Percentiles rank a stretch among this genome's conserved stretches.
Conservation (phyloP, 2,329 filamentous ascomycete genomes). For the Magnaporthiopsis rhizophila region DNA sequence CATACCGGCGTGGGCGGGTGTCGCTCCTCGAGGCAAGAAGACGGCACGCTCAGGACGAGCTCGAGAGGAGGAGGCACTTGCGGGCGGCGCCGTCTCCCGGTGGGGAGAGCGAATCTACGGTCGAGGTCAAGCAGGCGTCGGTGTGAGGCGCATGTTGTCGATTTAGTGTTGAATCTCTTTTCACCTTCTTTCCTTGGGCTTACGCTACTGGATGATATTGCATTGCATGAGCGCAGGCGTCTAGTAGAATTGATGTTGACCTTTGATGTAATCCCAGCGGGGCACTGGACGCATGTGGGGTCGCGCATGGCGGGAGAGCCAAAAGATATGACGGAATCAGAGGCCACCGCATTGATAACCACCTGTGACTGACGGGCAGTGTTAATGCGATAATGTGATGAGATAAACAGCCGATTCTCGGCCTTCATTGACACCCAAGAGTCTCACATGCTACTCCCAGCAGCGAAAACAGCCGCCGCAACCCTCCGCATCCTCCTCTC, state of each 20-base stretch:
- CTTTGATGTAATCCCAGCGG: too few species aligned
- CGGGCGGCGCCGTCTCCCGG: too few species aligned
- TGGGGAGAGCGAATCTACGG: not conserved
- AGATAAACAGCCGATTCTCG: not conserved
- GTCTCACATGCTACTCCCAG: slow-evolving; percentile 6
- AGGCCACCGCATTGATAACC: not conserved
- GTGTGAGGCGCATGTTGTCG: not conserved
- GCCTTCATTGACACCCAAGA: not conserved
- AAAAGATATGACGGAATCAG: not conserved
- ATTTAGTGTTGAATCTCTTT: too few species aligned
- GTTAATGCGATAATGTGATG: not conserved
- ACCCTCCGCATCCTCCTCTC: slow-evolving; percentile 8
- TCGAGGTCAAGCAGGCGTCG: not conserved
- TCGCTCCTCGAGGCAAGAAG: slow-evolving; percentile 16
- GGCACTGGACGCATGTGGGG: not conserved
- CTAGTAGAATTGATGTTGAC: too few species aligned
- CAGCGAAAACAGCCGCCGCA: slow-evolving; percentile 4
- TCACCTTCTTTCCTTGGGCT: too few species aligned
- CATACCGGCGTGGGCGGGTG: slow-evolving; percentile 26
- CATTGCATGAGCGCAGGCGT: too few species aligned
- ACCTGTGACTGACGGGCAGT: not conserved
- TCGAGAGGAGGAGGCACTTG: not conserved
- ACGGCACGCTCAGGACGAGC: not conserved
- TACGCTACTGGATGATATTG: not conserved
- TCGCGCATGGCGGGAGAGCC: not conserved